Evolutionary conservation across 2,329 filamentous ascomycete species (phyloP), one percentile per base, ranked within the genome.

Genomic region (Davidsoniella eucalypti): DNA sequence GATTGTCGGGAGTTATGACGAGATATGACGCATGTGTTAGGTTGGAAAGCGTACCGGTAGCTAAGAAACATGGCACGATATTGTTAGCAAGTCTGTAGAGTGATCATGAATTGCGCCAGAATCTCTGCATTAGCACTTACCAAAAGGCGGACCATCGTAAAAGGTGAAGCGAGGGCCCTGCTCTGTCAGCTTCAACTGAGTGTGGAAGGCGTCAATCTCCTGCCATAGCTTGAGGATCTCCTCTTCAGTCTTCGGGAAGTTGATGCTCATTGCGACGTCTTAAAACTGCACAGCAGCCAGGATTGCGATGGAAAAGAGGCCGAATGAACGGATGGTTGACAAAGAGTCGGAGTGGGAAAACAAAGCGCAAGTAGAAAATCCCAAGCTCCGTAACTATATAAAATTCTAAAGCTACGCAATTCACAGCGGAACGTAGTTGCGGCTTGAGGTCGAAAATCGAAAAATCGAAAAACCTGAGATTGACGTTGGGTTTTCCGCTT

Each of bases 121-220:
- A 25, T 39, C 16, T 6, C 17, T 33, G 12, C 29, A 37, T 5
- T 16, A 18, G 17, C 39, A 44, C 54, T 51, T 53, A 54, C 53
- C 55, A 40, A 87, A 87, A 4, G 83, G 82, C 52, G 82, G 83
- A 9, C 85, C 85, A 73, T 90, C 85, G 69, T 95, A 96, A 69
- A 98, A 98, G 51, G 87, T 94, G 64, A 94, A 98, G 49, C 80
- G 83, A 56, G 84, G 78, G 55, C 81, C 78, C 56, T 84, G 85
- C 64, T 84, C 76, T 9, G 88, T 92, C 54, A 96, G 77, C 26
- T 51, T 45, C 38, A 59, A 52, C 52, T 59, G 56, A 10, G 55
- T 58, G 29, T 58, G 55, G 49, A 59, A 58, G 39, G 58, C 58
- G 40, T 59, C 53, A 26, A 58, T 46, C 29, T 58, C 55, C 47